phyloP scores from a whole-genome alignment of 176 grass and related monocot species.

The Sorghum bicolor region Sorghum_bicolor_NCBIv3 NC_012872.2:70501501-70502000 shows the following conservation, averaged over 20 bases:
- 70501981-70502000: slow-evolving; percentile 57
- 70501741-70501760: not conserved
- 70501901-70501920: not conserved
- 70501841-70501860: not conserved
- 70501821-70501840: not conserved
- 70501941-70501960: slow-evolving; percentile 25
- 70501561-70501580: too few species aligned
- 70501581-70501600: too few species aligned
- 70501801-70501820: not conserved
- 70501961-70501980: slow-evolving; percentile 21
- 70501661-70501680: too few species aligned
- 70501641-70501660: too few species aligned
- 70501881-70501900: slow-evolving; percentile 5
- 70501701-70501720: too few species aligned
- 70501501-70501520: too few species aligned
- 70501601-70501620: too few species aligned
- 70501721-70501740: not conserved
- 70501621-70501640: too few species aligned
- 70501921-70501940: slow-evolving; percentile 31
- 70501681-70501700: too few species aligned
- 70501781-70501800: not conserved
- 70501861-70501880: not conserved
- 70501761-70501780: not conserved
- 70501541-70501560: too few species aligned
- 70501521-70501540: too few species aligned